Base-by-base conservation (phyloP, 805 yeast genomes). In the Saturnispora halmiae region DNA sequence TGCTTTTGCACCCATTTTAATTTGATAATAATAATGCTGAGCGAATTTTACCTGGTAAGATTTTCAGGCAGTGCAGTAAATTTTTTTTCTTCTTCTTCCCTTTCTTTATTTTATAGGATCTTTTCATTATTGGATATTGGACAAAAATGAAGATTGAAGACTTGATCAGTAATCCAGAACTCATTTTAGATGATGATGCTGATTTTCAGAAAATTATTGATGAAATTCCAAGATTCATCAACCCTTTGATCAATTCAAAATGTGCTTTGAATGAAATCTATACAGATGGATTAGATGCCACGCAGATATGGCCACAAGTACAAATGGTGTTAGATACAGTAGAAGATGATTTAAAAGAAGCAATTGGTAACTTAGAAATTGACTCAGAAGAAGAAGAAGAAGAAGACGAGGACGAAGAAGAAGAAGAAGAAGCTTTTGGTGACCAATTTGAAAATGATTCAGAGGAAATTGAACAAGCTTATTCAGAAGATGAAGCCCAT, bases 251-350 rank as follows among this genome's bases (percentile, higher is more conserved):
- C 61, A 40, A 34, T 46, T 4, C 52, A 78, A 54, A 42, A 50
- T 31, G 64, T 72, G 81, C 82, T 5, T 66, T 90, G 16, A 95
- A 87, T 59, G 87, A 84, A 55, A 70, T 90, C 16, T 76, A 80
- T 50, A 70, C 82, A 11, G 94, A 87, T 36, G 97, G 96, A 1
- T 66, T 90, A 41, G 95, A 84, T 58, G 79, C 95, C 19, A 73
- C 81, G 30, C 97, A 90, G 56, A 87, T 92, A 0, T 90, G 90
- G 86, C 94, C 90, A 42, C 97, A 90, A 61, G 79, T 84, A 2
- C 85, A 83, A 59, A 72, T 90, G 64, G 79, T 90, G 15, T 65
- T 86, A 29, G 96, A 87, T 44, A 81, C 80, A 6, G 81, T 82
- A 10, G 77, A 80, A 21, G 86, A 80, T 36, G 67, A 70, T 27